Conservation (phyloP, 129 eudicot genomes). For the Smallanthus sonchifolius region DNA sequence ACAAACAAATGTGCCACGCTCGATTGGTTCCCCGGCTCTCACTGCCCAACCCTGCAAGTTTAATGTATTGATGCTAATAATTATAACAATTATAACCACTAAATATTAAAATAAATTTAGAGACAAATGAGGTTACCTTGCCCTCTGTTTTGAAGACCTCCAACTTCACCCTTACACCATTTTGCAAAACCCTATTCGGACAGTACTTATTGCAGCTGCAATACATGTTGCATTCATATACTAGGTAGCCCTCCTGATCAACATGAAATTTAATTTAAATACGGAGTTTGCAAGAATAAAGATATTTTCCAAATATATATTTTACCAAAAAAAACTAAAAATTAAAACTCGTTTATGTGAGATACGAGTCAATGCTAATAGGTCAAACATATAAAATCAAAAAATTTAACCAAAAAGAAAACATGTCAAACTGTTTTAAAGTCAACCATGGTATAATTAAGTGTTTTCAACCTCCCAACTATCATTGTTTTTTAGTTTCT, state of each 20-base stretch:
- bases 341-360: background rate
- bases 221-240: conserved; percentile 81
- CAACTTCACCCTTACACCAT: conserved; percentile 72
- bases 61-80: conserved; percentile 7
- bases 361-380: background rate
- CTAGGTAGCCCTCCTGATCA: conserved; percentile 84
- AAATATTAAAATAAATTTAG: background rate
- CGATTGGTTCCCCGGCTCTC: conserved; percentile 71
- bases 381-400: background rate
- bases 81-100: background rate
- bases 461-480: background rate
- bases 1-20: conserved; percentile 81
- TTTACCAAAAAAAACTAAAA: background rate
- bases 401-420: background rate
- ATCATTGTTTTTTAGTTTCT: too few relatives aligned
- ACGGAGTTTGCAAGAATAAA: background rate
- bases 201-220: conserved; percentile 74
- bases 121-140: conserved; percentile 43
- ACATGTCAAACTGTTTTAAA: background rate
- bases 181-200: conserved; percentile 89
- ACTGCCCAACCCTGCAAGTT: conserved; percentile 94
- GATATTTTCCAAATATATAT: background rate
- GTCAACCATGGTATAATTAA: background rate
- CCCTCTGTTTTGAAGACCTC: conserved; percentile 83
- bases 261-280: background rate